Conservation (phyloP, 106 monocot species). For the Allium fistulosum region DNA sequence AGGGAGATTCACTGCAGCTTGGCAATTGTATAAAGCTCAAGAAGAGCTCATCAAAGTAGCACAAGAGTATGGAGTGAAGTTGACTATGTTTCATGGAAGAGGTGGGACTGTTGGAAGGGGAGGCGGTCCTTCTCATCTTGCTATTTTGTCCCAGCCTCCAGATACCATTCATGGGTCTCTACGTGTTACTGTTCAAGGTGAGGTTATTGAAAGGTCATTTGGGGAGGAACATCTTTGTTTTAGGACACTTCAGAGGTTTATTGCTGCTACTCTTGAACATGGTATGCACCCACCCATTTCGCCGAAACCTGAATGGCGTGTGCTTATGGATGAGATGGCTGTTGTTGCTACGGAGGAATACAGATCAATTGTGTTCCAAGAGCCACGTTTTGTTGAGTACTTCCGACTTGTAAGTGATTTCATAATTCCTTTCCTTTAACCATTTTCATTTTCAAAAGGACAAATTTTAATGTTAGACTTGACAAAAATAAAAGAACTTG, state of each 20-base stretch:
- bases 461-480: too few species aligned
- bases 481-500: too few species aligned
- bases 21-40: constrained; percentile 91
- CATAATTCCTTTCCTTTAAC: too few species aligned
- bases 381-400: constrained; percentile 83
- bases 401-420: constrained; percentile 51
- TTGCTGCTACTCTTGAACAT: constrained; percentile 82
- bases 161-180: constrained; percentile 68
- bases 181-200: constrained; percentile 76
- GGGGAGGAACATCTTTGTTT: constrained; percentile 89
- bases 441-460: too few species aligned
- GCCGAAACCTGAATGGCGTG: constrained; percentile 88
- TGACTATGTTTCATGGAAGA: constrained; percentile 96
- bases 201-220: constrained; percentile 88
- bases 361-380: constrained; percentile 66
- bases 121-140: constrained; percentile 68
- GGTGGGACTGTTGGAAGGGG: constrained; percentile 86
- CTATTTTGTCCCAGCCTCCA: constrained; percentile 70
- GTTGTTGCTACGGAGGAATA: constrained; percentile 65
- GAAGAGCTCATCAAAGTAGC: constrained; percentile 82
- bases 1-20: constrained; percentile 84
- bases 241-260: constrained; percentile 70
- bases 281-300: constrained; percentile 85
- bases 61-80: constrained; percentile 71
- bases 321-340: constrained; percentile 76